Evolutionary conservation across 192 early-diverging fungal species (phyloP), one percentile per base, ranked within the genome.

Genomic region (Podila epicladia): DNA sequence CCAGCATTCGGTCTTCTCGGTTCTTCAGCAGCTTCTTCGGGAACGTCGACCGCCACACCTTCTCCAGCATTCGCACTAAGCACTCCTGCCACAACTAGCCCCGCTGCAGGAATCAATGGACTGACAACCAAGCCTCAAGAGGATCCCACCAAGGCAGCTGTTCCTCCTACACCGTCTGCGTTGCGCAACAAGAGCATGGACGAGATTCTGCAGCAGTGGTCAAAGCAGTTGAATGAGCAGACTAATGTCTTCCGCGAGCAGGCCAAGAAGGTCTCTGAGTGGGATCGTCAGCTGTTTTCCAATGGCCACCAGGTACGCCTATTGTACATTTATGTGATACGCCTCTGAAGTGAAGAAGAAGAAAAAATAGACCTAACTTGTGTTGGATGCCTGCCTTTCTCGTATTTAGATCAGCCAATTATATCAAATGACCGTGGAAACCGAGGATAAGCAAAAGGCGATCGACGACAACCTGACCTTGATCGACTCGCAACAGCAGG

Each of bases 171-270:
- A 53, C 83, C 88, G 26, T 78, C 89, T 37, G 84, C 91, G 35
- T 72, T 97, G 73, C 91, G 95, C 73, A 92, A 91, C 65, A 96
- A 93, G 84, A 96, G 94, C 29, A 87, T 99, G 84, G 95, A 96
- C 67, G 96, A 97, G 68, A 94, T 99, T 57, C 78, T 96, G 38
- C 92, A 95, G 50, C 90, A 92, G 84, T 99, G 98, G 98, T 94
- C 92, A 20, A 82, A 83, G 17, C 93, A 97, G 75, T 87, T 99
- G 48, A 90, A 94, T 49, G 86, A 83, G 49, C 89, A 91, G 58
- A 93, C 94, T 3, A 88, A 89, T 31, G 93, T 93, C 35, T 99
- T 98, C 87, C 94, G 96, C 66, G 85, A 85, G 38, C 92, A 95
- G 82, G 97, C 96, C 2, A 87, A 85, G 57, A 91, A 96, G 68